Evolutionary conservation across 1,284 basidiomycete species (phyloP), one percentile per base, ranked within the genome.

Genomic region (Cutaneotrichosporon sp.): DNA sequence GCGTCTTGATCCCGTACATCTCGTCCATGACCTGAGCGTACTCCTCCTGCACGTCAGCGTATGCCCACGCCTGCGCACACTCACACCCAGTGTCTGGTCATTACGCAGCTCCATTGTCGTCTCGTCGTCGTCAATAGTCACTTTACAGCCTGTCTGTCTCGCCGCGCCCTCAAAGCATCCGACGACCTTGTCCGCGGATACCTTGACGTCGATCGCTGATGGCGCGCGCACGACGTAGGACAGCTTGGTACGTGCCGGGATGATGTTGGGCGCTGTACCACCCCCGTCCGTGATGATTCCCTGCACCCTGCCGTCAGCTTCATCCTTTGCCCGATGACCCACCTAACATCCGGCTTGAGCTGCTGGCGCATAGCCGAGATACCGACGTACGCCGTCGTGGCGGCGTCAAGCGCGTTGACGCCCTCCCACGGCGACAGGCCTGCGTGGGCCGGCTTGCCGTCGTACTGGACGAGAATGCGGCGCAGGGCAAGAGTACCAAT

Each of bases 401-500:
- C 88, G 0, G 88, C 89, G 68, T 90, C 88, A 36, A 88, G 80
- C 7, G 89, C 88, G 66, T 91, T 91, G 52, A 80, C 80, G 20
- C 84, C 89, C 71, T 89, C 85, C 87, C 55, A 62, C 23, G 62
- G 62, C 13, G 52, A 46, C 9, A 44, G 80, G 21, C 82, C 83
- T 14, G 86, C 87, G 66, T 88, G 87, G n/a, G 86, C 85, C 43
- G 86, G 86, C 60, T 57, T 61, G 34, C 70, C 70, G 17, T 45
- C 44, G 58, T 57, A 72, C 36, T 66, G 58, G 17, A 60, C 56
- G 4, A 52, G 21, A 51, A 67, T 41, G 40, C 53, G 54, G 30
- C 59, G 58, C 15, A 64, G 50, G 3, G 67, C 66, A 2, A 66
- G 50, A n/a, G 63, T 56, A 3, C 60, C 54, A 2, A 55, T 44